Base-by-base conservation (phyloP, 805 yeast genomes). In the Kodamaea neixiangensis region DNA sequence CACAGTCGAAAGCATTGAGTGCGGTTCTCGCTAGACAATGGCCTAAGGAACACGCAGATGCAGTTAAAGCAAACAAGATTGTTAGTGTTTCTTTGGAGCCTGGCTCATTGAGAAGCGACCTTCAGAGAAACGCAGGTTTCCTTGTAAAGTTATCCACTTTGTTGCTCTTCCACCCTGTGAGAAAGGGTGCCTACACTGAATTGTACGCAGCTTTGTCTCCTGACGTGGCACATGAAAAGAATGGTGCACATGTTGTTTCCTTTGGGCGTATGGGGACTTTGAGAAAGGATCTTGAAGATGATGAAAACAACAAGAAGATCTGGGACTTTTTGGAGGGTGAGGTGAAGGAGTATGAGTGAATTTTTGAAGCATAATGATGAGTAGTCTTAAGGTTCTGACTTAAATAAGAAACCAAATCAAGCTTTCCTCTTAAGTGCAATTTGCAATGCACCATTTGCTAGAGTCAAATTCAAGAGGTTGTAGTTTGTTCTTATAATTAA, bases 181-280 rank as follows among this genome's bases (percentile, higher is more conserved):
- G 56, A 35, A 66, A 66, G 39, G 83, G 82, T 11, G 77, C 81
- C 1, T 67, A 72, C 49, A 59, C 81, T 7, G 79, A 72, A 53
- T 58, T 76, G 15, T 76, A 60, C 53, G 80, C 75, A 2, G 76
- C 76, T 0, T 61, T 78, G 45, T 55, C 60, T 21, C 80, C 81
- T 3, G 61, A 65, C 5, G 53, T 77, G 14, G 67, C 70, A 0
- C 9, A 60, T 1, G 54, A 55, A 38, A 61, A 71, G 10, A 60
- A 66, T 37, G 76, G 76, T 1, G 64, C 59, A 22, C 62, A 75
- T 57, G 51, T 76, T 49, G 56, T 69, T 49, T 65, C 82, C 3
- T 77, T 70, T 57, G 77, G 68, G 17, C 62, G 52, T 47, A 47
- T 54, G 40, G 67, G 62, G 54, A 63, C 40, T 2, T 55, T 68